Conservation (phyloP, 495 filamentous ascomycete species). For the Xylaria flabelliformis region DNA sequence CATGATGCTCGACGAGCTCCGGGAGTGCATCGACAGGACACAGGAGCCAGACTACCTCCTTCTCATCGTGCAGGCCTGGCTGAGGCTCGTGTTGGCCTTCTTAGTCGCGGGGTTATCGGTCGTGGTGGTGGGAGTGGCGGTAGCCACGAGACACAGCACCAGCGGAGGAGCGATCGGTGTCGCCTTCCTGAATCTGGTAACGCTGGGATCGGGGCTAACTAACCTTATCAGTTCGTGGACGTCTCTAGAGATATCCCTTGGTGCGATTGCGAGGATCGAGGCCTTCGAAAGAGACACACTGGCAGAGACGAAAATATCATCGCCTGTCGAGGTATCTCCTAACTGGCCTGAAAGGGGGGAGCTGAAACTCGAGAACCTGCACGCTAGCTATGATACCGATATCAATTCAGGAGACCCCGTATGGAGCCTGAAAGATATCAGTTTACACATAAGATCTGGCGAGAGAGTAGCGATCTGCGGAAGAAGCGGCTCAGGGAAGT, state of each 20-base stretch:
- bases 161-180: constrained; percentile 39
- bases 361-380: constrained; percentile 44
- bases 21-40: constrained; percentile 39
- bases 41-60: constrained; percentile 52
- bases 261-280: constrained; percentile 54
- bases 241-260: constrained; percentile 58
- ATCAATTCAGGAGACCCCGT: constrained; percentile 15
- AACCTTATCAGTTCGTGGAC: constrained; percentile 53
- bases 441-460: constrained; percentile 41
- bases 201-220: constrained; percentile 38
- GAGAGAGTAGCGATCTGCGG: constrained; percentile 46
- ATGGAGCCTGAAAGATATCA: constrained; percentile 40
- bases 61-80: constrained; percentile 49
- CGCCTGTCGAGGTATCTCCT: constrained; percentile 26
- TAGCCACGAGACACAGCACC: constrained; percentile 24
- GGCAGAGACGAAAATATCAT: constrained; percentile 36
- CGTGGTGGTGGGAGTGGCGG: constrained; percentile 38
- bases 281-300: constrained; percentile 47
- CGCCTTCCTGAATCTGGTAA: constrained; percentile 38
- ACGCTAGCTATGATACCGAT: constrained; percentile 27
- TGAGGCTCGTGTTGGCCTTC: constrained; percentile 45
- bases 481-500: constrained; percentile 50
- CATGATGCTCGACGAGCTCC: constrained; percentile 30
- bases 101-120: constrained; percentile 44
- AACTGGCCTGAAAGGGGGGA: constrained; percentile 46